Evolutionary conservation across 805 yeast genomes (phyloP).

Genomic region (Pichia rugopelliculosa): DNA sequence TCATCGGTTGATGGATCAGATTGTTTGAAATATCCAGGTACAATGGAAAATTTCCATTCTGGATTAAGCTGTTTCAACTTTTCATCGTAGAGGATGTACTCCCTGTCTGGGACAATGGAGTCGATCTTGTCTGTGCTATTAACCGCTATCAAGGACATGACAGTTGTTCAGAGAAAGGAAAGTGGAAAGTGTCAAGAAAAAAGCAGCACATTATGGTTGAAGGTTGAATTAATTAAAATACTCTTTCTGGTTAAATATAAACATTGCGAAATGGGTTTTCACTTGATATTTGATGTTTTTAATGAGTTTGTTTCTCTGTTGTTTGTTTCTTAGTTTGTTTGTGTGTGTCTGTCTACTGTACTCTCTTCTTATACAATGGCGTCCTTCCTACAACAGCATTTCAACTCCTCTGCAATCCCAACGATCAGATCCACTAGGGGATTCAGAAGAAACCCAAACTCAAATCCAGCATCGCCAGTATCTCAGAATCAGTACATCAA

Average conservation of each 20-base stretch:
- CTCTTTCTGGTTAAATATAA: background rate
- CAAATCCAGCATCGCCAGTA: conserved; percentile 20
- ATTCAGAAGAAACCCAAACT: conserved; percentile 26
- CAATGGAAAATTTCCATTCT: conserved; percentile 41
- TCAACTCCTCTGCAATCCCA: conserved; percentile 26
- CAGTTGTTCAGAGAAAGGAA: no score
- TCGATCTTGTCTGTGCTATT: conserved; percentile 24
- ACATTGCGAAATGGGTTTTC: conserved; percentile 2
- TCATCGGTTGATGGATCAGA: conserved; percentile 39
- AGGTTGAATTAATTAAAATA: conserved; percentile 13
- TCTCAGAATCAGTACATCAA: conserved; percentile 12
- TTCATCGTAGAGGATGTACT: conserved; percentile 13
- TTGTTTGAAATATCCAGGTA: conserved; percentile 45
- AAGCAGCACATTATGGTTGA: no score
- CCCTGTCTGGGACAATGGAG: conserved; percentile 19
- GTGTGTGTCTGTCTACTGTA: no score
- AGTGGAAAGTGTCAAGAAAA: no score
- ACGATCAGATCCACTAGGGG: conserved; percentile 30
- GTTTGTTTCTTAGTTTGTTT: background rate
- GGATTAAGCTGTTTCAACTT: conserved; percentile 7
- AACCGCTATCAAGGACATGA: conserved; percentile 14
- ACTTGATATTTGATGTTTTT: no score
- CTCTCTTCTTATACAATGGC: conserved; percentile 2
- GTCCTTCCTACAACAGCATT: conserved; percentile 27
- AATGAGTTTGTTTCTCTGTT: background rate